These are phyloP conservation scores for Russula ochroleuca DNA, from an alignment of 768 basidiomycete species.

Conservation along the genomic window DNA sequence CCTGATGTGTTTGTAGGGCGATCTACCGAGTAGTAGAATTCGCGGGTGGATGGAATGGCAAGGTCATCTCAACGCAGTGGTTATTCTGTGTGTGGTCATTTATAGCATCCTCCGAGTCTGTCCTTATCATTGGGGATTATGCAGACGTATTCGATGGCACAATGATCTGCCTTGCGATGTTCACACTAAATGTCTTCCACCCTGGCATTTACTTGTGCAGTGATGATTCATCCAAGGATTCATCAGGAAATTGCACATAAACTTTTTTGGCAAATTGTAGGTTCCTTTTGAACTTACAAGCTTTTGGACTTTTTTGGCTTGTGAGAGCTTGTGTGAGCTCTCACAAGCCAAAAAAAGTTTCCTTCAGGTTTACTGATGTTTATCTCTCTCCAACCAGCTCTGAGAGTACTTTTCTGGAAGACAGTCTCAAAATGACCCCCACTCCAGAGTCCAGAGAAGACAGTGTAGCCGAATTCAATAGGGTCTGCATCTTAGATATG, in stretches of 20 bases:
- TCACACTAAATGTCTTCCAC: conserved; percentile 19
- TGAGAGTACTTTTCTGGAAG: neutral
- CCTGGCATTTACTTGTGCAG: conserved; percentile 9
- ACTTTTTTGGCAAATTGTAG: too few relatives aligned
- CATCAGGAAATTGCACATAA: too few relatives aligned
- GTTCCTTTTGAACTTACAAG: too few relatives aligned
- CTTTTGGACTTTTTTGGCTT: too few relatives aligned
- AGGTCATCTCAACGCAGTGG: conserved; percentile 18
- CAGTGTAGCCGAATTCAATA: neutral
- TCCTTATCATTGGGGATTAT: neutral
- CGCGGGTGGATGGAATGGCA: conserved; percentile 19
- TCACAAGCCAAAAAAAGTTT: too few relatives aligned
- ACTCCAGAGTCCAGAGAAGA: neutral
- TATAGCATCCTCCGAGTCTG: neutral
- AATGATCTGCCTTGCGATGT: conserved; percentile 24
- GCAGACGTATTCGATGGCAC: conserved; percentile 22
- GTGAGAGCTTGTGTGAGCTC: too few relatives aligned
- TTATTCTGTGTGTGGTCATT: conserved; percentile 16
- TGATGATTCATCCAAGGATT: too few relatives aligned
- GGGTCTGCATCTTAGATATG: neutral
- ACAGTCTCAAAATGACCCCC: neutral
- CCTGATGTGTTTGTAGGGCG: conserved; percentile 9
- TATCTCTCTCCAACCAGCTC: neutral
- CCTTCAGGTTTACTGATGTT: too few relatives aligned
- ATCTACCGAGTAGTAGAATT: conserved; percentile 23